These are phyloP conservation scores for cucumber (Cucumis sativus) DNA, from an alignment of 306 rosid genomes.

Conservation along the genomic window DNA sequence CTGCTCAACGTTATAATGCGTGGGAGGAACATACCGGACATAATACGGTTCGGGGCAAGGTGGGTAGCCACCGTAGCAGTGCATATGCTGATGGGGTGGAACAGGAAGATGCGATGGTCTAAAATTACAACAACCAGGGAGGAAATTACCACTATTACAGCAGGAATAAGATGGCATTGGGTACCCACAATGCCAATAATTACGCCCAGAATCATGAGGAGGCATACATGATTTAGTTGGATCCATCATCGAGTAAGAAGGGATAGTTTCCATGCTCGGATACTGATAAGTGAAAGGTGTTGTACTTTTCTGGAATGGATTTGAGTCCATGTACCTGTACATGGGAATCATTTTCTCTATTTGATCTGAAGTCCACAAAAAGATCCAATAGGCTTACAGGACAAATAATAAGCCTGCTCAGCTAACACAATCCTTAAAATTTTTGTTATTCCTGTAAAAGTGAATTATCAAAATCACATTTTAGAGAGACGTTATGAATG, in stretches of 20 bases:
- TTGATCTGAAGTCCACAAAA: not conserved
- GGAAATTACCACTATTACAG: slow-evolving; percentile 28
- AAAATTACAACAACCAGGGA: slow-evolving; percentile 16
- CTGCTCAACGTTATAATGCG: slow-evolving; percentile 30
- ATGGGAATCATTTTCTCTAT: slow-evolving; percentile 36
- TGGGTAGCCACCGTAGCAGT: slow-evolving; percentile 23
- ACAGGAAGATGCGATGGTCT: slow-evolving; percentile 24
- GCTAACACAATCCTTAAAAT: not conserved
- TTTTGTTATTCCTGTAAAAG: not conserved
- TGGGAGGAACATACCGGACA: slow-evolving; percentile 26
- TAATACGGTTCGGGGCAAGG: slow-evolving; percentile 16
- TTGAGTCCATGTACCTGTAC: slow-evolving; percentile 35
- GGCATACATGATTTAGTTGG: slow-evolving; percentile 25
- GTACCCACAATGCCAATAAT: slow-evolving; percentile 18
- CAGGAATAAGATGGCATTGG: slow-evolving; percentile 26
- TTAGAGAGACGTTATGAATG: not conserved
- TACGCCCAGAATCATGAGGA: slow-evolving; percentile 32
- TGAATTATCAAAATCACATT: not conserved
- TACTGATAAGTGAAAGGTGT: slow-evolving; percentile 14
- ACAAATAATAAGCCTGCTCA: not conserved
- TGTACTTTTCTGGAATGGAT: slow-evolving; percentile 35
- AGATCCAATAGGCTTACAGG: not conserved
- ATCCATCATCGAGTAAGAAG: slow-evolving; percentile 28
- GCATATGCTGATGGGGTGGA: slow-evolving; percentile 23
- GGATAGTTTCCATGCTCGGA: slow-evolving; percentile 15